These are phyloP conservation scores for Sporothrix euskadiensis DNA, from an alignment of 2,329 filamentous ascomycete species.

Conservation along the genomic window DNA sequence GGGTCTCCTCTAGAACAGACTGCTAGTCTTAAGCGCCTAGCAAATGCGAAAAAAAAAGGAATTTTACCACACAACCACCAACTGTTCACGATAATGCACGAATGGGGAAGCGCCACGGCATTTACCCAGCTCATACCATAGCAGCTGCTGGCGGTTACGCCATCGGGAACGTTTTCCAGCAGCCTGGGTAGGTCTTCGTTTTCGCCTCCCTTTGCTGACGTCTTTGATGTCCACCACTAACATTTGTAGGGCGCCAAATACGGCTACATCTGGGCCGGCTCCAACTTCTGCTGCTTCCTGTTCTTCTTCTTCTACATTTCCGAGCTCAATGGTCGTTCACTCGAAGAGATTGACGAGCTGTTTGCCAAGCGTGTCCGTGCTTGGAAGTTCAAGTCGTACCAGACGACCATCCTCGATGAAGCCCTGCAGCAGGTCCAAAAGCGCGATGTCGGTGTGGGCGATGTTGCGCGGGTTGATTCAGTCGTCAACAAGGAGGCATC, in stretches of 20 bases:
- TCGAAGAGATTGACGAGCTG: conserved; percentile 41
- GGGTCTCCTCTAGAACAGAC: not conserved
- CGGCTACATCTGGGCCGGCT: conserved; percentile 47
- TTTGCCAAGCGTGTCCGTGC: conserved; percentile 37
- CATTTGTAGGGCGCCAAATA: conserved; percentile 45
- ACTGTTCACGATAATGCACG: not conserved
- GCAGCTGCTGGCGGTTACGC: conserved; percentile 41
- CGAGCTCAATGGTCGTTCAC: conserved; percentile 38
- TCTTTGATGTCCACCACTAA: conserved; percentile 41
- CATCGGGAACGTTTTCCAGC: conserved; percentile 52
- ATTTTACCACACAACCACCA: not conserved
- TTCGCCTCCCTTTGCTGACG: conserved; percentile 54
- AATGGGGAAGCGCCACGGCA: not conserved
- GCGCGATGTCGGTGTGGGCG: conserved; percentile 5
- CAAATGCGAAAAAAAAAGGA: not conserved
- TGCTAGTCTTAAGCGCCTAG: not conserved
- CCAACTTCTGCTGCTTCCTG: conserved; percentile 37
- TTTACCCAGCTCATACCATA: not conserved
- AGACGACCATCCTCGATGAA: conserved; percentile 36
- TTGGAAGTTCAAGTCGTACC: conserved; percentile 38
- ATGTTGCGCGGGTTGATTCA: not conserved
- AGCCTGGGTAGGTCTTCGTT: conserved; percentile 37
- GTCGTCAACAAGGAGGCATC: not conserved
- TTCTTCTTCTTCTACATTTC: conserved; percentile 40
- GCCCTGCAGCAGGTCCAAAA: conserved; percentile 35